These are phyloP conservation scores for Penicillium pulvis DNA, from an alignment of 495 filamentous ascomycete genomes.

Conservation along the genomic window DNA sequence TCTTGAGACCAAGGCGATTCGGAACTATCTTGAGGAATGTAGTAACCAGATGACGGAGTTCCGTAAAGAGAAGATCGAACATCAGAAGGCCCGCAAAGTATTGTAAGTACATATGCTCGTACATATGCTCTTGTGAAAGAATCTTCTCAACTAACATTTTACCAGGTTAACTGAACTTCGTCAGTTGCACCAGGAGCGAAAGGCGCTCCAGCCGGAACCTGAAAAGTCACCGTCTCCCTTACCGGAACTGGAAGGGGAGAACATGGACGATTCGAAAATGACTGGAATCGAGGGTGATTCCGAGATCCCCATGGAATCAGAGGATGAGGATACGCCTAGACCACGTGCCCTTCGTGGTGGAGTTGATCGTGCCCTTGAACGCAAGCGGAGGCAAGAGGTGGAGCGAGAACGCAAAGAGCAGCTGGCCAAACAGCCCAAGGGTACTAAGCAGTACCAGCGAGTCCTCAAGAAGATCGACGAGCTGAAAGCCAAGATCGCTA, in stretches of 20 bases:
- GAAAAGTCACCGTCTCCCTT: constrained; percentile 63
- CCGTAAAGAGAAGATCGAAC: constrained; percentile 93
- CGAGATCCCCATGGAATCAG: constrained; percentile 55
- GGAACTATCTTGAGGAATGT: constrained; percentile 87
- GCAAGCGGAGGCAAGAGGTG: constrained; percentile 81
- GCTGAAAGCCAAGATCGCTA: constrained; percentile 74
- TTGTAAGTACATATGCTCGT: constrained; percentile 66
- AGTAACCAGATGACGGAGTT: constrained; percentile 89
- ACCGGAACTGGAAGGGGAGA: constrained; percentile 54
- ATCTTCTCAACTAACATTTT: constrained; percentile 7
- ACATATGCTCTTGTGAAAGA: neutral
- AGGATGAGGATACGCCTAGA: constrained; percentile 61
- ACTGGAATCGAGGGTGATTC: constrained; percentile 63
- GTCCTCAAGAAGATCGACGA: constrained; percentile 85
- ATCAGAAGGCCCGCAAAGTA: constrained; percentile 78
- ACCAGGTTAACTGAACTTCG: constrained; percentile 79
- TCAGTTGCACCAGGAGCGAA: constrained; percentile 81
- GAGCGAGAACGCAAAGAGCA: constrained; percentile 79
- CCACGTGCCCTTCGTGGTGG: constrained; percentile 76
- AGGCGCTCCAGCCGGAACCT: constrained; percentile 74
- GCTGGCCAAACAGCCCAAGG: constrained; percentile 78
- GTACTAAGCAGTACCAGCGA: constrained; percentile 86
- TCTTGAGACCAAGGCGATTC: constrained; percentile 80
- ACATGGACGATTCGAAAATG: constrained; percentile 64
- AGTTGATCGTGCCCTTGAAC: constrained; percentile 73